Conservation (phyloP, 805 yeast genomes). For the Scheffersomyces amazonensis region DNA sequence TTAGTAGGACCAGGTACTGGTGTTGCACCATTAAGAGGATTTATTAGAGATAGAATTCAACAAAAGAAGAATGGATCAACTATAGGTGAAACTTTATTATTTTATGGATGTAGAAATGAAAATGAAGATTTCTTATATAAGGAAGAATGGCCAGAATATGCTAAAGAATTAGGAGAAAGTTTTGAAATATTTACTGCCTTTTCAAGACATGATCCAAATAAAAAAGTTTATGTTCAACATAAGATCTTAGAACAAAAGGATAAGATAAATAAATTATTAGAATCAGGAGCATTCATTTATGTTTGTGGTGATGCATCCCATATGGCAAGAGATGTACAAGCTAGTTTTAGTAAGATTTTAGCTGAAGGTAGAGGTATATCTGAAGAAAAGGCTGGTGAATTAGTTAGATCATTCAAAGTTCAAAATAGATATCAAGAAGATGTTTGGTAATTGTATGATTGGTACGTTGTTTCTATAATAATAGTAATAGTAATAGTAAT, state of each 20-base stretch:
- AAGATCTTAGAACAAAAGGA: slow-evolving; percentile 53
- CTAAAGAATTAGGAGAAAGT: slow-evolving; percentile 54
- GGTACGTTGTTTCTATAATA: no score
- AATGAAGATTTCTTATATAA: slow-evolving; percentile 79
- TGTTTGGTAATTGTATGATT: slow-evolving; percentile 74
- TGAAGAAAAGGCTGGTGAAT: slow-evolving; percentile 68
- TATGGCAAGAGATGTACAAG: slow-evolving; percentile 94
- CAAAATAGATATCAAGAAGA: slow-evolving; percentile 94
- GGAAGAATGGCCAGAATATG: slow-evolving; percentile 84
- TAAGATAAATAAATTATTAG: slow-evolving; percentile 53
- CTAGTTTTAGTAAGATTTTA: slow-evolving; percentile 61
- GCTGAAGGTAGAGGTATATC: slow-evolving; percentile 60
- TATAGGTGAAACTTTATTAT: slow-evolving; percentile 72
- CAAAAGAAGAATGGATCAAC: slow-evolving; percentile 28
- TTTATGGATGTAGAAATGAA: slow-evolving; percentile 84
- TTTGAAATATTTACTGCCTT: slow-evolving; percentile 82
- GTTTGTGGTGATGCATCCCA: slow-evolving; percentile 96
- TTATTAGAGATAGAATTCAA: slow-evolving; percentile 81
- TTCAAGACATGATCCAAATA: slow-evolving; percentile 62
- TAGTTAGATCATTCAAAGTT: slow-evolving; percentile 74
- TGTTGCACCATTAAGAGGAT: slow-evolving; percentile 97
- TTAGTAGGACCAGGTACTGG: slow-evolving; percentile 99
- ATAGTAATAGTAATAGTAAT: no score
- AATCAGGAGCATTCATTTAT: slow-evolving; percentile 79
- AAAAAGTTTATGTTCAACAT: slow-evolving; percentile 83